Conservation (phyloP, 257 asterid species). For the Phtheirospermum japonicum region DNA sequence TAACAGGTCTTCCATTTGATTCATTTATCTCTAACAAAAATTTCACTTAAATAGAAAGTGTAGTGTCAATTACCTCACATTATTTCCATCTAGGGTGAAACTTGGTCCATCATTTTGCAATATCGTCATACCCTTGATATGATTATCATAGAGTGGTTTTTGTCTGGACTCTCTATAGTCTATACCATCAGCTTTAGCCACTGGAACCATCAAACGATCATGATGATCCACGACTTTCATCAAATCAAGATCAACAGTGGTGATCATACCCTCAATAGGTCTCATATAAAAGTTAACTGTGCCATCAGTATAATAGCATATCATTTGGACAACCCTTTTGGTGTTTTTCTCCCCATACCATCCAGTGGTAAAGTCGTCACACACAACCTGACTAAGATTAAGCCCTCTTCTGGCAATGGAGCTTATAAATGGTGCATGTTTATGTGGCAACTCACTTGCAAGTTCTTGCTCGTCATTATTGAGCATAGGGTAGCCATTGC, state of each 20-base stretch:
- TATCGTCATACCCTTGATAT: conserved; percentile 6
- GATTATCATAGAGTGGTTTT: not conserved
- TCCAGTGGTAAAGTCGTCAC: conserved; percentile 34
- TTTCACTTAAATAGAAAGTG: too few relatives aligned
- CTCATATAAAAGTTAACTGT: conserved; percentile 51
- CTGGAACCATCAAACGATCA: conserved; percentile 38
- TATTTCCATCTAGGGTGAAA: conserved; percentile 40
- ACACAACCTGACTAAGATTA: conserved; percentile 39
- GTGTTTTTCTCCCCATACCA: conserved; percentile 44
- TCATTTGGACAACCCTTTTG: conserved; percentile 30
- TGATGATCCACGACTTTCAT: conserved; percentile 35
- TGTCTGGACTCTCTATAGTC: conserved; percentile 33
- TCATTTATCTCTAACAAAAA: too few relatives aligned
- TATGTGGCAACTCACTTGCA: conserved; percentile 30
- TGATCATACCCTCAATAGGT: conserved; percentile 45
- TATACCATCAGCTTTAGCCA: conserved; percentile 54
- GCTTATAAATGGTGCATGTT: conserved; percentile 35
- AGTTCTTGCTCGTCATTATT: conserved; percentile 31
- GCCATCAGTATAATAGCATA: conserved; percentile 44
- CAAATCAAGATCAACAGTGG: conserved; percentile 41
- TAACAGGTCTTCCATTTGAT: too few relatives aligned
- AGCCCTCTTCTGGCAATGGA: conserved; percentile 44
- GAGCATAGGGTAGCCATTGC: conserved; percentile 46
- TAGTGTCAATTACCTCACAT: conserved; percentile 42
- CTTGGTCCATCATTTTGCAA: conserved; percentile 39